A percentile compares a stretch with the other conserved stretches of the same genome.
Conservation (phyloP, 768 basidiomycete genomes). For the Pisolithus albus region DNA sequence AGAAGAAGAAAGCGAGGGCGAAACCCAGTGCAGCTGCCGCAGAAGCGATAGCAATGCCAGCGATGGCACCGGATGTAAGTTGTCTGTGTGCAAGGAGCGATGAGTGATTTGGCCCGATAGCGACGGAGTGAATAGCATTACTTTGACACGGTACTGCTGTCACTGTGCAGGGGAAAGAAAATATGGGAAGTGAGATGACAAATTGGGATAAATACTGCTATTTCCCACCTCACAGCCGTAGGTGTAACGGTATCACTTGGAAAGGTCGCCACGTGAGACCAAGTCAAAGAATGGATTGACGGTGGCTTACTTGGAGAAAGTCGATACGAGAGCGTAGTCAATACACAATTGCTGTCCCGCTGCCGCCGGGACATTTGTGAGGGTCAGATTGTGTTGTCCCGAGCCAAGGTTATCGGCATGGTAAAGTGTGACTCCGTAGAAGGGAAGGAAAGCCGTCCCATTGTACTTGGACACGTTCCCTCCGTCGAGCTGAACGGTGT, state of each 20-base stretch:
- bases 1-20: conserved; percentile 19
- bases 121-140: conserved; percentile 3
- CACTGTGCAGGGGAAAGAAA: neutral
- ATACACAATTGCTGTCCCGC: conserved; percentile 21
- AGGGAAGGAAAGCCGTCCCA: conserved; percentile 6
- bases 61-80: conserved; percentile 18
- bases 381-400: conserved; percentile 27
- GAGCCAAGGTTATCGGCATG: conserved; percentile 34
- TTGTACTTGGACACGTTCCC: conserved; percentile 11
- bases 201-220: too few species aligned
- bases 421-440: conserved; percentile 28
- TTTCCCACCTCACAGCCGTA: too few species aligned
- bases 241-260: too few species aligned
- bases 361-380: conserved; percentile 25
- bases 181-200: neutral
- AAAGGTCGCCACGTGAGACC: too few species aligned
- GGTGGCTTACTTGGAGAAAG: too few species aligned
- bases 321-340: conserved; percentile 15
- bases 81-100: conserved; percentile 5
- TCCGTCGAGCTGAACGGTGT: conserved; percentile 31
- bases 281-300: too few species aligned
- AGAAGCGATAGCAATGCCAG: conserved; percentile 14
- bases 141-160: conserved; percentile 2
- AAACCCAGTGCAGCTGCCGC: conserved; percentile 9
- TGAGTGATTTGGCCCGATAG: neutral